Evolutionary conservation across 2,329 filamentous ascomycete genomes (phyloP).

Genomic region (Cercospora brassicicola): DNA sequence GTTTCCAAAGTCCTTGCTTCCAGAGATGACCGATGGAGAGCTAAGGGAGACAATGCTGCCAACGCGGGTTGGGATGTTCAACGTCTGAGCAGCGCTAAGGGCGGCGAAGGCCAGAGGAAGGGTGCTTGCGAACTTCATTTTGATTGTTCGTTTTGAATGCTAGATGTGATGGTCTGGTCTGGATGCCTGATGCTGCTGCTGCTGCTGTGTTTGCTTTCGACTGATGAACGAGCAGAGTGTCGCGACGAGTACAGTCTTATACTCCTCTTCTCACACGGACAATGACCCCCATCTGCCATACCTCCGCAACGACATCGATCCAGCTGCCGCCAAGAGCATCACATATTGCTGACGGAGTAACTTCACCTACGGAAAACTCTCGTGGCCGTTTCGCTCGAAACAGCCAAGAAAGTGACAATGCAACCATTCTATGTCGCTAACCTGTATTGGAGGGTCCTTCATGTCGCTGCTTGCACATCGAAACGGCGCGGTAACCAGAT

Average conservation of each 20-base stretch:
- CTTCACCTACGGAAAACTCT: not conserved
- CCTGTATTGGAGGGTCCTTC: not conserved
- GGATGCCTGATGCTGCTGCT: not conserved
- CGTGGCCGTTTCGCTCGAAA: not conserved
- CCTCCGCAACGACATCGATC: not conserved
- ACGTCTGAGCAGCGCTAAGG: slow-evolving; percentile 36
- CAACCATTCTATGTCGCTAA: not conserved
- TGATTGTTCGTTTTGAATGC: not conserved
- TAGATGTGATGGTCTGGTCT: not conserved
- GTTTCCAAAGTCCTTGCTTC: slow-evolving; percentile 21
- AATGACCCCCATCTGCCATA: not conserved
- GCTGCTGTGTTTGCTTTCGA: not conserved
- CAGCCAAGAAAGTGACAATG: slow-evolving; percentile 9
- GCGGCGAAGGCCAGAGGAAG: slow-evolving; percentile 26
- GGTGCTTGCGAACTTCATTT: slow-evolving; percentile 18
- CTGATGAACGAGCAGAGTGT: not conserved
- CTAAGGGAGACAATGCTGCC: slow-evolving; percentile 37
- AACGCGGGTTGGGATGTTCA: slow-evolving; percentile 38
- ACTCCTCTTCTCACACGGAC: not conserved
- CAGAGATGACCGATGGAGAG: slow-evolving; percentile 28
- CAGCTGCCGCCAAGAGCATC: slow-evolving; percentile 7
- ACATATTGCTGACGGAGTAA: slow-evolving; percentile 9
- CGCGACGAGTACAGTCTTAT: not conserved
- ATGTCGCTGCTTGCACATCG: not conserved
- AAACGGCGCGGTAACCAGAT: not conserved